These are phyloP conservation scores for Sporobolomyces roseus DNA, from an alignment of 768 basidiomycete species.

Conservation along the genomic window DNA sequence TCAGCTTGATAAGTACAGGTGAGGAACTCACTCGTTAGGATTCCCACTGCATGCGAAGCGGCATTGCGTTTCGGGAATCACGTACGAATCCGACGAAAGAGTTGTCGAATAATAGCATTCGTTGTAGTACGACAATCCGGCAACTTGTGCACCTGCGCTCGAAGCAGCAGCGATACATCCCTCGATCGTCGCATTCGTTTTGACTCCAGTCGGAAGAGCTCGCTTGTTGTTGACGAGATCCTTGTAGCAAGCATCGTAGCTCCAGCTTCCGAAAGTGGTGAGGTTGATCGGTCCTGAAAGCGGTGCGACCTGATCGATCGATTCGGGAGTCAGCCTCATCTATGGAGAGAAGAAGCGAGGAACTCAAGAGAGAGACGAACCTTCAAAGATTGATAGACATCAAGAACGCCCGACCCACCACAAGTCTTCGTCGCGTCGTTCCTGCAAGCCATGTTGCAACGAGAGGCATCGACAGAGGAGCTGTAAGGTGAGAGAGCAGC, in stretches of 20 bases:
- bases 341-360: background rate
- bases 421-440: conserved; percentile 17
- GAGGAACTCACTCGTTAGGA: conserved; percentile 10
- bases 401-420: conserved; percentile 20
- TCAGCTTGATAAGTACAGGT: background rate
- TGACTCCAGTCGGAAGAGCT: background rate
- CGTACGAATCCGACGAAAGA: background rate
- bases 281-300: conserved; percentile 16
- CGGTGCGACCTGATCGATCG: background rate
- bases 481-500: conserved; percentile 9
- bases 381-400: conserved; percentile 22
- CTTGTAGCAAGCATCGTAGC: conserved; percentile 25
- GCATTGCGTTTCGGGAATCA: conserved; percentile 8
- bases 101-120: conserved; percentile 20
- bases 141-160: background rate
- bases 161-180: conserved; percentile 14
- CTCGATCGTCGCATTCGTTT: conserved; percentile 22
- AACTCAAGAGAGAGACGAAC: conserved; percentile 1
- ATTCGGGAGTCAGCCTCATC: background rate
- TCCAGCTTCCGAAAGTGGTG: conserved; percentile 4
- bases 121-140: background rate
- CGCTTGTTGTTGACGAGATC: conserved; percentile 27
- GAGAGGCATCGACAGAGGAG: background rate
- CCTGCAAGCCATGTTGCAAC: conserved; percentile 18
- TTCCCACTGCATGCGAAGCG: conserved; percentile 19